These are phyloP conservation scores for Leccinellum albellum DNA, from an alignment of 768 basidiomycete genomes.

Conservation along the genomic window DNA sequence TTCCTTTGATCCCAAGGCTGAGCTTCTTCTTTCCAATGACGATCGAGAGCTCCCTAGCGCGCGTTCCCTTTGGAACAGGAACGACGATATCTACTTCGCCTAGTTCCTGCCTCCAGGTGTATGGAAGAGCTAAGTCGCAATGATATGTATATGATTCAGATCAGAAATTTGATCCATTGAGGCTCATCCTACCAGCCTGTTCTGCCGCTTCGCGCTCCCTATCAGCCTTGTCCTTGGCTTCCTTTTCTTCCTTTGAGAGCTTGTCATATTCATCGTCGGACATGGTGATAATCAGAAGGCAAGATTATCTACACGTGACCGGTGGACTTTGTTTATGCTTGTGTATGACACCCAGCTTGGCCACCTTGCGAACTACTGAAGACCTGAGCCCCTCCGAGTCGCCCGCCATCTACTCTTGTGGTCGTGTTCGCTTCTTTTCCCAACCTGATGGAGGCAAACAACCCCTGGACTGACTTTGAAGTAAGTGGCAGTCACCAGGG, in stretches of 20 bases:
- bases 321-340: conserved; percentile 28
- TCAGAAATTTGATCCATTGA: conserved; percentile 15
- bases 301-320: conserved; percentile 30
- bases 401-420: conserved; percentile 5
- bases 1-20: conserved; percentile 78
- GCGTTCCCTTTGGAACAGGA: conserved; percentile 84
- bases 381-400: conserved; percentile 6
- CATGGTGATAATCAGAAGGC: conserved; percentile 27
- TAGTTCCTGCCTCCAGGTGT: conserved; percentile 87
- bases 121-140: conserved; percentile 69
- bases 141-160: conserved; percentile 5
- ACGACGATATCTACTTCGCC: conserved; percentile 80
- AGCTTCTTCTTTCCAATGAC: conserved; percentile 79
- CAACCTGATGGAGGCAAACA: conserved; percentile 54
- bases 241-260: conserved; percentile 71
- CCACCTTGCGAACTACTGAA: conserved; percentile 6
- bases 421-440: conserved; percentile 7
- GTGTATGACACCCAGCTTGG: conserved; percentile 26
- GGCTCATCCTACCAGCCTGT: conserved; percentile 67
- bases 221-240: conserved; percentile 64
- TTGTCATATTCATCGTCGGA: conserved; percentile 65
- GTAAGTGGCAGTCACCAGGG: conserved; percentile 37
- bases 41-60: conserved; percentile 70
- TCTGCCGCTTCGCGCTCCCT: conserved; percentile 69
- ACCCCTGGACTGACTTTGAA: conserved; percentile 72